Evolutionary conservation across 805 yeast genomes (phyloP).

Genomic region (Clavispora santaluciae): DNA sequence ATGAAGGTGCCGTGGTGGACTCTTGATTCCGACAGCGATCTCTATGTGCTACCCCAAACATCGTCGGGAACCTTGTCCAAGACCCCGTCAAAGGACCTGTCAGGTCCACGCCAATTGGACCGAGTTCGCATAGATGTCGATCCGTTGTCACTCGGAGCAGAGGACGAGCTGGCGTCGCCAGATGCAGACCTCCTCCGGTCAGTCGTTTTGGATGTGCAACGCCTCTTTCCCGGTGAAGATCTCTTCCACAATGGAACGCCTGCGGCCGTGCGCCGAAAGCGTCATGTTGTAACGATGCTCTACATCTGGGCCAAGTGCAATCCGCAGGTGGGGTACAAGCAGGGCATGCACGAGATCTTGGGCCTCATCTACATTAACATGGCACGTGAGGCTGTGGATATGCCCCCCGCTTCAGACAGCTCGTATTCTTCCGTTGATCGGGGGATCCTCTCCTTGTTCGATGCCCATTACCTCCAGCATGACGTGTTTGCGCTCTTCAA

Average conservation of each 20-base stretch:
- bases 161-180: slow-evolving; percentile 3
- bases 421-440: slow-evolving; percentile 23
- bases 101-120: slow-evolving; percentile 8
- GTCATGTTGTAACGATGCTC: slow-evolving; percentile 37
- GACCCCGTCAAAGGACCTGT: background rate
- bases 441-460: slow-evolving; percentile 35
- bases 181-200: slow-evolving; percentile 39
- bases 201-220: slow-evolving; percentile 47
- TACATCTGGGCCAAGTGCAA: slow-evolving; percentile 48
- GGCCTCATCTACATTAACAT: slow-evolving; percentile 44
- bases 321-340: slow-evolving; percentile 37
- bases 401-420: slow-evolving; percentile 8
- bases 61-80: slow-evolving; percentile 1
- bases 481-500: slow-evolving; percentile 43
- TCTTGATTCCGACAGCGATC: slow-evolving; percentile 26
- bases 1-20: slow-evolving; percentile 36
- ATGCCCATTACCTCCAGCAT: slow-evolving; percentile 32
- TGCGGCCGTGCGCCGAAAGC: slow-evolving; percentile 17
- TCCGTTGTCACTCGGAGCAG: slow-evolving; percentile 13
- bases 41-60: slow-evolving; percentile 10
- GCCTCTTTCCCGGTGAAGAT: slow-evolving; percentile 47
- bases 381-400: slow-evolving; percentile 28
- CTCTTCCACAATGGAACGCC: slow-evolving; percentile 20
- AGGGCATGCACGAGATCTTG: slow-evolving; percentile 51
- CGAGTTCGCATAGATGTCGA: slow-evolving; percentile 18